Evolutionary conservation across 306 rosid genomes (phyloP), one percentile per base, ranked within the genome.

Genomic region (Quercus dentata): DNA sequence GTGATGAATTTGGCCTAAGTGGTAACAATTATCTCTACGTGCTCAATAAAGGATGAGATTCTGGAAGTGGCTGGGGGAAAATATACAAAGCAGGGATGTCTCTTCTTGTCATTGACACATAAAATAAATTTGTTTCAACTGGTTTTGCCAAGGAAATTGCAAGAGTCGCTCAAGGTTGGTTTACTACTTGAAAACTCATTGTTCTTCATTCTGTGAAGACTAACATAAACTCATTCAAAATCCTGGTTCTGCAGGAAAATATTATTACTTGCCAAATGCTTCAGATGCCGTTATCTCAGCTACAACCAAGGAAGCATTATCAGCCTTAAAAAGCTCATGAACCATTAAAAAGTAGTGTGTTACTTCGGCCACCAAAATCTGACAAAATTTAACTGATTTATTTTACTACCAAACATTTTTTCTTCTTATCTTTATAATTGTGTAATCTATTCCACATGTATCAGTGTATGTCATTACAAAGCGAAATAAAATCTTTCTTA

Each of bases 101-200:
- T 57, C 98, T 95, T 46, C 99, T 95, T 3, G 94, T 95, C 78
- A 95, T 95, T 2, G 99, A 95, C 89, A 95, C 99, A 0, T 96
- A 95, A 88, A 95, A 95, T 74, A 95, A 95, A 84, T 95, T 95
- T 73, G 98, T 95, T 30, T 95, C 99, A 5, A 95, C 99, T 20
- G 99, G 99, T 77, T 95, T 95, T 63, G 99, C 99, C 61, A 91
- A 95, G 94, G 99, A 92, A 81, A 91, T 92, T 71, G 99, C 99
- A 17, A 92, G 99, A 90, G 97, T 95, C 54, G 95, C 98, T 68
- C 99, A 95, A 90, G 99, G 99, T 95, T 85, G 79, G 87, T 81
- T 80, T 65, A 9, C 65, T 65, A 9, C 65, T 84, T 33, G 25
- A 70, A 58, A 46, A 63, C 77, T 44, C 49, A 52, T 74, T 86